Percentiles rank a stretch among this genome's conserved stretches.
Evolutionary conservation across 1,284 basidiomycete species (phyloP).

Genomic region (Boletus hoseneyae): DNA sequence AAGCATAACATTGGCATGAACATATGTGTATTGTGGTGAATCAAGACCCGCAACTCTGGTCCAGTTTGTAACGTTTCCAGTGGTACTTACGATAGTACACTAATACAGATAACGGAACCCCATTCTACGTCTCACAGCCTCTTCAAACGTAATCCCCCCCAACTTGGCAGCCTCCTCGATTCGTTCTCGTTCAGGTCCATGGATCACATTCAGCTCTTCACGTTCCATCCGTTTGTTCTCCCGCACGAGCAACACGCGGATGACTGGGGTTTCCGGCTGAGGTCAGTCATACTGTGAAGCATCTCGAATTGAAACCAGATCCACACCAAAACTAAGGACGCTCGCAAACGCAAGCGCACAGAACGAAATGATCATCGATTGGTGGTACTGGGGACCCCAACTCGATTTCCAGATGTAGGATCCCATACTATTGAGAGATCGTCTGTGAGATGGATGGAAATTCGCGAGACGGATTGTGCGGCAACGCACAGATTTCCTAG

Average conservation of each 20-base stretch:
- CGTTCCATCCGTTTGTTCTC: slow-evolving; percentile 45
- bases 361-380: slow-evolving; percentile 50
- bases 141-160: slow-evolving; percentile 50
- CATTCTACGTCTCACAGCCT: slow-evolving; percentile 48
- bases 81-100: too few species aligned
- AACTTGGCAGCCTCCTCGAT: slow-evolving; percentile 49
- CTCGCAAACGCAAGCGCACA: slow-evolving; percentile 39
- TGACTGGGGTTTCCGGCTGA: slow-evolving; percentile 32
- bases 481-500: slow-evolving; percentile 29
- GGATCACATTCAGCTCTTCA: slow-evolving; percentile 42
- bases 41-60: too few species aligned
- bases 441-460: slow-evolving; percentile 21
- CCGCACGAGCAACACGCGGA: slow-evolving; percentile 44
- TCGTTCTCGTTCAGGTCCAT: slow-evolving; percentile 39
- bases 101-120: slow-evolving; percentile 25
- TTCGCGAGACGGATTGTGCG: not conserved
- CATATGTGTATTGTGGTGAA: too few species aligned
- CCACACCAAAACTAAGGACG: slow-evolving; percentile 38
- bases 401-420: slow-evolving; percentile 51
- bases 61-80: too few species aligned
- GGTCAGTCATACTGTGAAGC: not conserved
- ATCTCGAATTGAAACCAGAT: too few species aligned
- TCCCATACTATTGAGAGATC: too few species aligned
- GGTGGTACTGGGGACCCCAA: slow-evolving; percentile 52
- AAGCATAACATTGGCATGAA: too few species aligned